Evolutionary conservation across 495 filamentous ascomycete species (phyloP).

Genomic region (Xylaria flabelliformis): DNA sequence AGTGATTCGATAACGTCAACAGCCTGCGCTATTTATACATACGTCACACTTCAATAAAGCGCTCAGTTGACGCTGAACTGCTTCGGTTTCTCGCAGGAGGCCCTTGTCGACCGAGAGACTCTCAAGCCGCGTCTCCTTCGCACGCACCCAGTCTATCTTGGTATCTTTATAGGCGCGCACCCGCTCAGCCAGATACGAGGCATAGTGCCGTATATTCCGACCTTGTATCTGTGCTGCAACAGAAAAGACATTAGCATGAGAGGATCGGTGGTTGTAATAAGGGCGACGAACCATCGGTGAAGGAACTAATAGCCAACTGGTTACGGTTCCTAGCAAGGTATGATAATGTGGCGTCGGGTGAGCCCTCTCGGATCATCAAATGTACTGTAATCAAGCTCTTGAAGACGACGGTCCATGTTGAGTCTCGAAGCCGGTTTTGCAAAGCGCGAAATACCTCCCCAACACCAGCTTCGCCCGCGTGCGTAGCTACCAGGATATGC

Average conservation of each 20-base stretch:
- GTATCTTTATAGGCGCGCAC: conserved; percentile 82
- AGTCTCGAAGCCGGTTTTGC: conserved; percentile 86
- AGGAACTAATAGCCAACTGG: conserved; percentile 84
- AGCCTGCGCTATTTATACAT: conserved; percentile 36
- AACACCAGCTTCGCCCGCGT: conserved; percentile 92
- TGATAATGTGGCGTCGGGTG: conserved; percentile 83
- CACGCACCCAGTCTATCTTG: conserved; percentile 87
- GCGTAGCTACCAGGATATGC: conserved; percentile 93
- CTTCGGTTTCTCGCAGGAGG: conserved; percentile 88
- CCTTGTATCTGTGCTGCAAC: conserved; percentile 88
- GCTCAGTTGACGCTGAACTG: conserved; percentile 86
- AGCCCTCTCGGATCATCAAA: conserved; percentile 96
- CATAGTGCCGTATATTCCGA: conserved; percentile 91
- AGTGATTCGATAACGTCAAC: conserved; percentile 1
- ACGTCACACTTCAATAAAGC: conserved; percentile 91
- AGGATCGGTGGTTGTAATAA: not conserved
- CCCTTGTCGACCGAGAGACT: conserved; percentile 91
- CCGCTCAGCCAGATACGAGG: conserved; percentile 82
- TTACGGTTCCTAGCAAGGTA: conserved; percentile 85
- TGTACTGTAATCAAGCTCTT: conserved; percentile 95
- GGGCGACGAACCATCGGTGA: conserved; percentile 80
- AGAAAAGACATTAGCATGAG: conserved; percentile 34
- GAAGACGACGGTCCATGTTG: conserved; percentile 97
- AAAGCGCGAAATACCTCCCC: conserved; percentile 94
- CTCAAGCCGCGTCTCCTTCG: conserved; percentile 81